Base-by-base conservation (phyloP, 2,329 filamentous ascomycete species). In the Colletotrichum plurivorum region DNA sequence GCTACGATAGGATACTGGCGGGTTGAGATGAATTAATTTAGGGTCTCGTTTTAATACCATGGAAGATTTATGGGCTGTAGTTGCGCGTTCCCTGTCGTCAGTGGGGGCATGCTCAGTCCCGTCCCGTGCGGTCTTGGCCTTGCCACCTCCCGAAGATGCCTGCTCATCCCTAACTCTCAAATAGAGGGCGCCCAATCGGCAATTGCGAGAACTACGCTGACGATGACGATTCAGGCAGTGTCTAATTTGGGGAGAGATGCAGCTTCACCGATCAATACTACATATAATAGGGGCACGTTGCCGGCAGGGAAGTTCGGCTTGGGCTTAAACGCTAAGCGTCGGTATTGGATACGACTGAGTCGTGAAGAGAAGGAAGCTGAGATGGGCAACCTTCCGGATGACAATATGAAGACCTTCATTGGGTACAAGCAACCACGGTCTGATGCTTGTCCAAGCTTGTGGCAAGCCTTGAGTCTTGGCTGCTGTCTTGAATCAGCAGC, bases 91-190 rank as follows among this genome's bases (percentile, higher is more conserved):
- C 39, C 27, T 36, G 9, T 16, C 39, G 12, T 46, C 9, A 22
- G 22, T 16, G 46, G 25, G 10, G 39, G 31, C 48, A 12, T 25
- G 20, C 48, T 31, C 27, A n/a, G 5, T 18, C 18, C 18, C 15
- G 45, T 41, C 13, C 18, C 46, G 31, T 36, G 8, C 31, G 31
- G 31, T 36, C 31, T 36, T 36, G 8, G 31, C 31, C 31, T 36
- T 48, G 55, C 41, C 45, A 51, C 57, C 57, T 51, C 16, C 57
- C 46, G 45, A 51, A 3, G 12, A 60, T 51, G 57, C 57, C 43
- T 60, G 57, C 45, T 52, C 20, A 41, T 22, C 22, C 10, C 39
- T 4, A 25, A 43, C 16, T 43, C 20, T 20, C 15, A 48, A 18
- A 51, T 3, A 25, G n/a, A 27, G 20, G 5, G 0, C 18, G 31